Conservation (phyloP, 352 stramenopile species). For the Paralagenidium karlingii region DNA sequence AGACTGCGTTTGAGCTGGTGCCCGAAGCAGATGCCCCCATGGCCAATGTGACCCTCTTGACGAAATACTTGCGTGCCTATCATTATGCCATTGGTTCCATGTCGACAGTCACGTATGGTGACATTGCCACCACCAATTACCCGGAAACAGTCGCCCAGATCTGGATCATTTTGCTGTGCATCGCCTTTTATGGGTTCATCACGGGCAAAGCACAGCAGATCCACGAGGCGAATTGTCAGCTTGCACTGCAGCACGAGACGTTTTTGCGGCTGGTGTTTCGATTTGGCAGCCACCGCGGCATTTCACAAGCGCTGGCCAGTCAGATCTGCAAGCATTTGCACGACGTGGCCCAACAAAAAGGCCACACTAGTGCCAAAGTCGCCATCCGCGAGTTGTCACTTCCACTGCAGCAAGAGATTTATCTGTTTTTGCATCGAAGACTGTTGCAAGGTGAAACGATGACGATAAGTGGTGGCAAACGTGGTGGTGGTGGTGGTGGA, state of each 20-base stretch:
- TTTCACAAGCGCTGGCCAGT: slow-evolving; percentile 6
- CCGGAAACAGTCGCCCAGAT: slow-evolving; percentile 11
- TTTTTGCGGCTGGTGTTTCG: slow-evolving; percentile 5
- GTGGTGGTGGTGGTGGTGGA: background rate
- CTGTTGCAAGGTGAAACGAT: slow-evolving; percentile 1
- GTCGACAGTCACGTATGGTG: slow-evolving; percentile 14
- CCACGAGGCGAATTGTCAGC: slow-evolving; percentile 8
- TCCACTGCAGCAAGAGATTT: slow-evolving; percentile 8
- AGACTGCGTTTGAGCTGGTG: slow-evolving; percentile 6
- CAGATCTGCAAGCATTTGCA: slow-evolving; percentile 7
- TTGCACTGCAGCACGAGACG: slow-evolving; percentile 9
- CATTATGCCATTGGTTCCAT: slow-evolving; percentile 17
- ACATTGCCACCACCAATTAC: slow-evolving; percentile 13
- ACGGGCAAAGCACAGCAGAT: slow-evolving; percentile 10
- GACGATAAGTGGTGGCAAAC: background rate
- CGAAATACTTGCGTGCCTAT: slow-evolving; percentile 17
- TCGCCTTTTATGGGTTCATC: slow-evolving; percentile 17
- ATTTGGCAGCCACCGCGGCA: slow-evolving; percentile 5
- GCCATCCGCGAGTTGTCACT: slow-evolving; percentile 4
- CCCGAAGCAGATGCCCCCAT: slow-evolving; percentile 4
- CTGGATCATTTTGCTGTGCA: slow-evolving; percentile 10
- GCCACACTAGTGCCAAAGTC: slow-evolving; percentile 2
- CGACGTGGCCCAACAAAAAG: slow-evolving; percentile 8
- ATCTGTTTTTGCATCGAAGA: slow-evolving; percentile 4
- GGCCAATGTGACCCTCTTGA: slow-evolving; percentile 9